Percentiles rank a stretch among this genome's conserved stretches.
phyloP scores from a whole-genome alignment of 2,329 filamentous ascomycete species.

The Fusarium pseudonygamai region DNA sequence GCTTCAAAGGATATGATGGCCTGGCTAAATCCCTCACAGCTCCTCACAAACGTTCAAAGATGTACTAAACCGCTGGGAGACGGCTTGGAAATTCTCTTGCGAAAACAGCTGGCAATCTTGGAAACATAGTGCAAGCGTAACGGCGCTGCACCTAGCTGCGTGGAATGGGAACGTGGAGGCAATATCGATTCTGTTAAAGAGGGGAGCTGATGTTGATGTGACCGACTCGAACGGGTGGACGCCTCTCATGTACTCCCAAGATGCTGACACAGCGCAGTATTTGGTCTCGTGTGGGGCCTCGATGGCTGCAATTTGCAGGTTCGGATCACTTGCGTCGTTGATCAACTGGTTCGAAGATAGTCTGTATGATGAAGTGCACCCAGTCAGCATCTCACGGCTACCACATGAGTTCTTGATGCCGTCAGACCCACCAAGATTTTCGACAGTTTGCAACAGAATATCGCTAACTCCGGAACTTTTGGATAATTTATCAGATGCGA shows the following conservation, averaged over 20 bases:
- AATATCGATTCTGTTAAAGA: not conserved
- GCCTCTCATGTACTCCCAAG: not conserved
- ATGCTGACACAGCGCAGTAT: not conserved
- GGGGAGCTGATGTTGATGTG: not conserved
- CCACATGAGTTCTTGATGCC: not conserved
- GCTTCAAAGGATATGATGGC: no score
- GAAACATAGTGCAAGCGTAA: fast-evolving
- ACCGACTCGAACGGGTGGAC: not conserved
- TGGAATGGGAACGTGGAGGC: not conserved
- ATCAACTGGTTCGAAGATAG: not conserved
- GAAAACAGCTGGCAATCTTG: not conserved
- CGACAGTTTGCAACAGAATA: fast-evolving
- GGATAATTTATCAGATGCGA: fast-evolving
- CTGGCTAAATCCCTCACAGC: no score
- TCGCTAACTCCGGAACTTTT: not conserved
- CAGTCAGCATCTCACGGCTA: not conserved
- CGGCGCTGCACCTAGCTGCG: not conserved
- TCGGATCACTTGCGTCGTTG: not conserved
- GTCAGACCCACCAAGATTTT: not conserved
- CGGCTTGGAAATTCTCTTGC: fast-evolving
- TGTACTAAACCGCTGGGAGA: not conserved
- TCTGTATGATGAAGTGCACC: not conserved
- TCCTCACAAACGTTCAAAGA: not conserved
- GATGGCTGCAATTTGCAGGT: not conserved
- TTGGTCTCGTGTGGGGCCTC: not conserved